Evolutionary conservation across 352 stramenopile genomes (phyloP).

Genomic region (Phytophthora lateralis): DNA sequence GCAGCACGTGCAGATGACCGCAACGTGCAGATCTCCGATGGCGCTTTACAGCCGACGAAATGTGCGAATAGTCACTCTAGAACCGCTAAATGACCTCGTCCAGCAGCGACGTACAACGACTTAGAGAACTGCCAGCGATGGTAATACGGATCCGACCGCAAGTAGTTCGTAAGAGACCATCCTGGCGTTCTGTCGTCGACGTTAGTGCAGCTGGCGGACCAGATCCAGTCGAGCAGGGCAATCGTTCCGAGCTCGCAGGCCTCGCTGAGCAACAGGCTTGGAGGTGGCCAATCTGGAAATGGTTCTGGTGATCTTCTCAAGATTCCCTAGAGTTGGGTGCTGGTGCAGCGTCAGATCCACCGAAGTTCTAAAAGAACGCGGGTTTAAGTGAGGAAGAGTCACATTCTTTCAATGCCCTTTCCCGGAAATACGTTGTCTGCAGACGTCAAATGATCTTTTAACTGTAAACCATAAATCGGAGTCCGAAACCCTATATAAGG

Average conservation of each 20-base stretch:
- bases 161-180: slow-evolving; percentile 18
- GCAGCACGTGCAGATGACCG: slow-evolving; percentile 6
- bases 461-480: too few relatives aligned
- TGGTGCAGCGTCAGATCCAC: slow-evolving; percentile 10
- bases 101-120: slow-evolving; percentile 1
- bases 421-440: too few relatives aligned
- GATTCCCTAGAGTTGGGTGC: background rate
- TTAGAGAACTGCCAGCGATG: slow-evolving; percentile 8
- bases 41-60: too few relatives aligned
- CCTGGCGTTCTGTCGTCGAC: slow-evolving; percentile 1
- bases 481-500: background rate
- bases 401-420: too few relatives aligned
- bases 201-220: slow-evolving; percentile 9
- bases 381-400: too few relatives aligned
- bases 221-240: slow-evolving; percentile 9
- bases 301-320: slow-evolving; percentile 1
- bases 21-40: too few relatives aligned
- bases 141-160: slow-evolving; percentile 11
- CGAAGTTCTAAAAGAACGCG: background rate
- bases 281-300: slow-evolving; percentile 6
- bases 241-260: slow-evolving; percentile 3
- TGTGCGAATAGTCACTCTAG: background rate
- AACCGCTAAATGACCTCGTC: background rate
- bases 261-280: background rate
- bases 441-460: too few relatives aligned